Evolutionary conservation across 2,329 filamentous ascomycete genomes (phyloP).

Genomic region (Chrysosporium keratinophilum): DNA sequence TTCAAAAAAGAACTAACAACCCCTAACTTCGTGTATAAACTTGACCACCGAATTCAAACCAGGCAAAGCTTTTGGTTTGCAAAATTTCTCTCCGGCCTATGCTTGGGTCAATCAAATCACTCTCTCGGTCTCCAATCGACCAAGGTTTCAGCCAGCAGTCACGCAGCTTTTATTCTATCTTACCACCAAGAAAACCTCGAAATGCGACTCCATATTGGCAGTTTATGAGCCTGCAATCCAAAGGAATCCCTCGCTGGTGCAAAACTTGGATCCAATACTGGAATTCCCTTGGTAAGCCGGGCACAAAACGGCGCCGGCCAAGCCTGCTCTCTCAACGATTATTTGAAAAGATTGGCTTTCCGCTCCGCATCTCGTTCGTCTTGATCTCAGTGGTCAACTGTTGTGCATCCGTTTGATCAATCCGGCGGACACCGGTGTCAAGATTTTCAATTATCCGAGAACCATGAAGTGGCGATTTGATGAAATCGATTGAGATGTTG

Average conservation of each 20-base stretch:
- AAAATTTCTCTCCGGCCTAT: too few relatives aligned
- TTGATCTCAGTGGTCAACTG: constrained; percentile 2
- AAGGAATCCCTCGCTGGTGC: neutral
- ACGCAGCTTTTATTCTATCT: neutral
- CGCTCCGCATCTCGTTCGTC: neutral
- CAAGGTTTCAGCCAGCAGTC: too few relatives aligned
- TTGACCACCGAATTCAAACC: too few relatives aligned
- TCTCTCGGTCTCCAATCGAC: too few relatives aligned
- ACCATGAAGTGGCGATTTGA: constrained; percentile 5
- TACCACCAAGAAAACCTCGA: too few relatives aligned
- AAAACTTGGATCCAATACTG: neutral
- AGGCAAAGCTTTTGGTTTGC: too few relatives aligned
- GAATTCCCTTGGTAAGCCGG: neutral
- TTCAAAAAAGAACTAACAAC: too few relatives aligned
- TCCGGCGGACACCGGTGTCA: constrained; percentile 10
- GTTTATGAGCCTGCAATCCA: too few relatives aligned
- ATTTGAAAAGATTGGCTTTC: neutral
- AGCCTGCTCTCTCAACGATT: neutral
- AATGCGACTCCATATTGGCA: neutral
- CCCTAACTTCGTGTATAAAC: too few relatives aligned
- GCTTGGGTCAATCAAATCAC: too few relatives aligned
- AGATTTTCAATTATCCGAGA: constrained; percentile 11
- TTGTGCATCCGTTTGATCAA: constrained; percentile 10
- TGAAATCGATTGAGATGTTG: constrained; percentile 6
- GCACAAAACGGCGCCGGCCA: neutral